Percentiles rank a stretch among this genome's conserved stretches.
phyloP scores from a whole-genome alignment of 768 basidiomycete species.

The Kwoniella newhampshirensis region DNA sequence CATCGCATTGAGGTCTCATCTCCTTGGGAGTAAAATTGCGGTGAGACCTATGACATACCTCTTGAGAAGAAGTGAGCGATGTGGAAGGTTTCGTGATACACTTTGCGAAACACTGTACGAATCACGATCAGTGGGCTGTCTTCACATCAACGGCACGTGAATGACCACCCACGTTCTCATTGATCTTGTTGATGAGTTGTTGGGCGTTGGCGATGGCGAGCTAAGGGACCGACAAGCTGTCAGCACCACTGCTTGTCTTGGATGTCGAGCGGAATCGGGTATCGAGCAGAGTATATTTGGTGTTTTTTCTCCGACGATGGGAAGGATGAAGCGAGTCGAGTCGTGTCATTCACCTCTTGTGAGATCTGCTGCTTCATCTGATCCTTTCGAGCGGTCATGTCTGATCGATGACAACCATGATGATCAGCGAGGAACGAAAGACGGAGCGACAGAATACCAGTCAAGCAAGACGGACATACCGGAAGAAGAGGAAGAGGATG shows the following conservation, averaged over 20 bases:
- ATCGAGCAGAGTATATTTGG: no score
- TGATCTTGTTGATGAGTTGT: conserved; percentile 53
- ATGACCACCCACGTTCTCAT: conserved; percentile 47
- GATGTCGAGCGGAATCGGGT: background rate
- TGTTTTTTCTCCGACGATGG: no score
- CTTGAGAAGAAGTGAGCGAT: conserved; percentile 47
- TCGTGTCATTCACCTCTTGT: conserved; percentile 40
- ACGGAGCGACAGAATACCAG: no score
- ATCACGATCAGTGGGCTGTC: background rate
- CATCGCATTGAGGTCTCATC: no score
- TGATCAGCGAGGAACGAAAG: background rate
- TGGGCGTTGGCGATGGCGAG: conserved; percentile 53
- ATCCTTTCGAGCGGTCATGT: conserved; percentile 51
- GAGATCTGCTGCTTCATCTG: conserved; percentile 53
- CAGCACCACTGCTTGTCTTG: no score
- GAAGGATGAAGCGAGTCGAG: no score
- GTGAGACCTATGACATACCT: conserved; percentile 34
- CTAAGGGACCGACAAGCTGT: conserved; percentile 7
- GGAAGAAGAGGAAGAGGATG: conserved; percentile 3
- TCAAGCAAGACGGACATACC: conserved; percentile 4
- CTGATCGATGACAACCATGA: conserved; percentile 13
- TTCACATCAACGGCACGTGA: background rate
- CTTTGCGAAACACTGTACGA: conserved; percentile 50
- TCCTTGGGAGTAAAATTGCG: no score
- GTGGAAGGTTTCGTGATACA: conserved; percentile 47